Percentiles rank a stretch among this genome's conserved stretches.
phyloP scores from a whole-genome alignment of 2,329 filamentous ascomycete genomes.

The Arthroderma uncinatum region DNA sequence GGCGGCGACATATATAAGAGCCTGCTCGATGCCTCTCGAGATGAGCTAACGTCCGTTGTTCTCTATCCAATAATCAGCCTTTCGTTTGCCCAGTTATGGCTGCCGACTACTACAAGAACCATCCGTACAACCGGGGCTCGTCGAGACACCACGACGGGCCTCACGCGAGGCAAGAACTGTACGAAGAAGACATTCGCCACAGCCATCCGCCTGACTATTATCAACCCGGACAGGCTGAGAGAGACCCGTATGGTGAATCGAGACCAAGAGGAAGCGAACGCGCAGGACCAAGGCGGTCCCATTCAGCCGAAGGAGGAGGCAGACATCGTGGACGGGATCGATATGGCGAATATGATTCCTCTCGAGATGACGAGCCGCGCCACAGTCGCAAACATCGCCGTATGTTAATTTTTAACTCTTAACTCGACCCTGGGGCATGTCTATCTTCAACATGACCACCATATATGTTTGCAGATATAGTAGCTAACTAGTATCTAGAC shows the following conservation, averaged over 20 bases:
- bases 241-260: not conserved
- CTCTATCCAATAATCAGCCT: not conserved
- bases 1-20: not conserved
- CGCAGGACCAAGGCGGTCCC: not conserved
- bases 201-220: not conserved
- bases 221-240: not conserved
- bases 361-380: conserved; percentile 18
- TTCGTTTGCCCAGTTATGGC: not conserved
- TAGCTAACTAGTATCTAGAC: conserved; percentile 7
- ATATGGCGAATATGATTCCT: conserved; percentile 32
- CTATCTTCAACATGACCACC: not conserved
- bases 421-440: not conserved
- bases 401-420: not conserved
- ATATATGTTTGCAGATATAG: not conserved
- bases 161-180: not conserved
- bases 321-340: conserved; percentile 14
- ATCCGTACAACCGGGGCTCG: not conserved
- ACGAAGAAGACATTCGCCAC: not conserved
- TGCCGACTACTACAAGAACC: conserved; percentile 3
- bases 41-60: not conserved
- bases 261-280: not conserved
- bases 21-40: no score
- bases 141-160: not conserved
- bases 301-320: not conserved
- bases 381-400: conserved; percentile 11